Percentiles rank a stretch among this genome's conserved stretches.
These are phyloP conservation scores for Cornus controversa DNA, from an alignment of 148 eudicot species.

Conservation along the genomic window DNA sequence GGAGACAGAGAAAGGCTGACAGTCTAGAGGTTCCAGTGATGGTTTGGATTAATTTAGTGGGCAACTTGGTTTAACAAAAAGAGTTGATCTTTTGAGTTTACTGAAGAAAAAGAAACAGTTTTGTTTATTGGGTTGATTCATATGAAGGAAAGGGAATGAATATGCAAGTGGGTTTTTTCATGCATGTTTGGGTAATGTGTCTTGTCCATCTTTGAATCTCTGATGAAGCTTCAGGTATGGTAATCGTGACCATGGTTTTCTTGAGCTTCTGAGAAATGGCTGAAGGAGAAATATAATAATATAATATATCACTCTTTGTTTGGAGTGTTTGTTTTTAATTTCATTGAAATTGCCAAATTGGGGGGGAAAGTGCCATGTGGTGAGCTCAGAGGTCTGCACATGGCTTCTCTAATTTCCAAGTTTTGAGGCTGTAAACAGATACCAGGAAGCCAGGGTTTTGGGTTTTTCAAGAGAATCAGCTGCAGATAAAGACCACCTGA, in stretches of 20 bases:
- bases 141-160: neutral
- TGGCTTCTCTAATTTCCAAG: conserved; percentile 79
- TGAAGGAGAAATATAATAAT: neutral
- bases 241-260: neutral
- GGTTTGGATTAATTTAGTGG: too few species aligned
- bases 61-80: too few species aligned
- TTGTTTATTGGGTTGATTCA: neutral
- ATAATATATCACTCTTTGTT: neutral
- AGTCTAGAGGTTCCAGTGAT: too few species aligned
- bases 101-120: neutral
- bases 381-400: conserved; percentile 71
- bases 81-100: neutral
- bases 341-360: neutral
- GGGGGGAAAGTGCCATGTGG: conserved; percentile 58
- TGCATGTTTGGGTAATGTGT: neutral
- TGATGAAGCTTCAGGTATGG: neutral
- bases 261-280: neutral
- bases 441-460: conserved; percentile 28
- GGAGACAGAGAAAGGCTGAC: too few species aligned
- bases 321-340: neutral
- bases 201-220: neutral
- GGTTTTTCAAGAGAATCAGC: conserved; percentile 48
- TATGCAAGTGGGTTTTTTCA: neutral
- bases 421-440: conserved; percentile 41
- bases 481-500: conserved; percentile 43